Base-by-base conservation (phyloP, 1,284 basidiomycete genomes). In the Boletellus deceptivus region DNA sequence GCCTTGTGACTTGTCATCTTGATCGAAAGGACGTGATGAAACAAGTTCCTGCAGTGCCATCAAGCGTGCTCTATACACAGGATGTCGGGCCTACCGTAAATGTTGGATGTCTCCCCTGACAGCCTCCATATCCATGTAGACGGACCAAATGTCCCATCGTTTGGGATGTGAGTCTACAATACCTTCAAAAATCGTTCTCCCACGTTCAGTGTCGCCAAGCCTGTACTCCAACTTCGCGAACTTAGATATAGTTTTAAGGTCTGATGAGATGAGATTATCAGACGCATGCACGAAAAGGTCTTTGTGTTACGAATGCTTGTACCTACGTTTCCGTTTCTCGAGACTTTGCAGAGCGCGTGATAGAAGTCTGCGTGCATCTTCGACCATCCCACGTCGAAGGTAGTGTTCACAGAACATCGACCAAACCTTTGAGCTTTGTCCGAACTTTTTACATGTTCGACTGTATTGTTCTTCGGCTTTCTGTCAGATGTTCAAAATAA, bases 181-280 rank as follows among this genome's bases (percentile, higher is more conserved):
- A 34, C 96, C 97, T 68, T 99, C 97, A 56, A 98, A 99, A 49
- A 99, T 80, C 1, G 96, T 98, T 65, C 91, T 89, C 18, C 94
- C 97, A 43, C 96, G 84, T 70, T 99, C 97, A 2, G 91, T 77
- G 57, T 98, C 95, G 13, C 95, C 97, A 29, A 90, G 74, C 69
- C 91, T 94, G 73, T 98, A 99, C 70, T 99, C 97, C 31, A 97
- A 75, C 62, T 97, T 87, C 1, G 95, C 95, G 67, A 98, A 98
- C 62, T 89, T 90, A 37, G 91, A 89, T 57, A 98, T 95, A 1
- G 91, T 95, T 72, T 95, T 93, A 58, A 99, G 75, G 69, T 99
- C 94, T 97, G 59, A 14, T 33, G 45, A 48, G 24, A 11, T 4
- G 35, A 35, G 54, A 51, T 50, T 40, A 55, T 36, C 35, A 49